Percentiles rank a stretch among this genome's conserved stretches.
Evolutionary conservation across 495 filamentous ascomycete species (phyloP).

Genomic region (Trichoderma orchidacearum): DNA sequence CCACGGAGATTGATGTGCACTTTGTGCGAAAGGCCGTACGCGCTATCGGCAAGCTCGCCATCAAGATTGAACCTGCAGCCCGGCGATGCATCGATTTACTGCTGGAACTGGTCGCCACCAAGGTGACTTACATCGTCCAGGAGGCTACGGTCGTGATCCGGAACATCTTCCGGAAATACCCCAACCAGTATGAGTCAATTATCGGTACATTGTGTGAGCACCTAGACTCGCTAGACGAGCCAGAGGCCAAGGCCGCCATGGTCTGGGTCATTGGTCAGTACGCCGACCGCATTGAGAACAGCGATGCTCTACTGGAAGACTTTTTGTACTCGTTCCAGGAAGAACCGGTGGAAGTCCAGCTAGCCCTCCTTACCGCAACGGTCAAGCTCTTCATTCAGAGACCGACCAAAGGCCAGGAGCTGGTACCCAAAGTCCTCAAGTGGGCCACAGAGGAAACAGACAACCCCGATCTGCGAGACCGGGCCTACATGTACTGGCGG

Average conservation of each 20-base stretch:
- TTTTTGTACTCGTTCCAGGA: slow-evolving; percentile 89
- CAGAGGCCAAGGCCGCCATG: slow-evolving; percentile 98
- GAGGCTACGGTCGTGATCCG: slow-evolving; percentile 99
- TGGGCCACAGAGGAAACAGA: slow-evolving; percentile 99
- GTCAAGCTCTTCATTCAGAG: slow-evolving; percentile 98
- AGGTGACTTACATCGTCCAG: slow-evolving; percentile 98
- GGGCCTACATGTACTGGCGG: slow-evolving; percentile 99
- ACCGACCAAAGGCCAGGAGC: slow-evolving; percentile 83
- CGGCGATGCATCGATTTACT: slow-evolving; percentile 83
- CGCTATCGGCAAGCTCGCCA: slow-evolving; percentile 94
- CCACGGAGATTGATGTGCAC: slow-evolving; percentile 96
- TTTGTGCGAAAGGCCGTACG: slow-evolving; percentile 97
- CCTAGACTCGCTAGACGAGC: slow-evolving; percentile 91
- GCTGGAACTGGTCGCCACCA: slow-evolving; percentile 89
- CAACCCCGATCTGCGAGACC: slow-evolving; percentile 88
- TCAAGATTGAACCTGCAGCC: slow-evolving; percentile 95
- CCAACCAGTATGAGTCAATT: slow-evolving; percentile 95
- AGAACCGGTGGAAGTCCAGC: slow-evolving; percentile 87
- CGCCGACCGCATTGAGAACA: slow-evolving; percentile 91
- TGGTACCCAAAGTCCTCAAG: slow-evolving; percentile 92
- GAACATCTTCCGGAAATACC: slow-evolving; percentile 98
- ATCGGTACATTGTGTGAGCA: slow-evolving; percentile 92
- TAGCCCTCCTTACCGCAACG: slow-evolving; percentile 87
- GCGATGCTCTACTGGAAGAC: slow-evolving; percentile 83
- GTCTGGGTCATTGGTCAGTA: slow-evolving; percentile 99